Base-by-base conservation (phyloP, 78 protist species). In the Polysphondylium violaceum region DNA sequence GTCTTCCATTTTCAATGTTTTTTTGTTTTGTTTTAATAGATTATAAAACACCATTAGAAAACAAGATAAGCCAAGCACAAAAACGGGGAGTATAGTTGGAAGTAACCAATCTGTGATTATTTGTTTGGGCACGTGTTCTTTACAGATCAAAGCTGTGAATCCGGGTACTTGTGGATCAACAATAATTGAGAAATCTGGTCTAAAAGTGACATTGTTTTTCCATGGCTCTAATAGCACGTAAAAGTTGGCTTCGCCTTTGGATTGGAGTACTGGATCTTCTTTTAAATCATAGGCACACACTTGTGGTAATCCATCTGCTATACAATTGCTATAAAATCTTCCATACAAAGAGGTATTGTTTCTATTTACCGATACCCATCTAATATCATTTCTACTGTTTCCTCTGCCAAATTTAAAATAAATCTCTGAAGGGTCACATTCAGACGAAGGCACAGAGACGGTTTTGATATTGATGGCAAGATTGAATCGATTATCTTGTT, bases 251-350 rank as follows among this genome's bases (percentile, higher is more conserved):
- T 44, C 60, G 33, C 78, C 78, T 16, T 31, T 72, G 19, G 19
- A 33, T 36, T 72, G 78, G 16, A 25, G 36, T 11, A 43, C 60
- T 0, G 78, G 78, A 19, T 72, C 63, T 36, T 72, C 78, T 21
- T 72, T 36, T 3, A 72, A 19, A 72, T 72, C 78, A 3, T 50
- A 33, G 0, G 33, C 29, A 72, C 78, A 72, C 1, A 40, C 19
- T 72, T 72, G 64, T 17, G 78, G 78, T 11, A 72, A 51, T 19
- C 50, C 44, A 72, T 72, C 78, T 16, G 78, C 17, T 29, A 72
- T 29, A 72, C 78, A 72, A 38, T 40, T 44, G 31, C 78, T 44
- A 72, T 72, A 72, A 25, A 72, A 50, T 72, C 78, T 72, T 23
- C 36, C 12, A 35, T 50, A 72, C 1, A 72, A 33, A 31, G 63